Evolutionary conservation across 805 yeast genomes (phyloP).

Genomic region (Starmerella sirachaensis): DNA sequence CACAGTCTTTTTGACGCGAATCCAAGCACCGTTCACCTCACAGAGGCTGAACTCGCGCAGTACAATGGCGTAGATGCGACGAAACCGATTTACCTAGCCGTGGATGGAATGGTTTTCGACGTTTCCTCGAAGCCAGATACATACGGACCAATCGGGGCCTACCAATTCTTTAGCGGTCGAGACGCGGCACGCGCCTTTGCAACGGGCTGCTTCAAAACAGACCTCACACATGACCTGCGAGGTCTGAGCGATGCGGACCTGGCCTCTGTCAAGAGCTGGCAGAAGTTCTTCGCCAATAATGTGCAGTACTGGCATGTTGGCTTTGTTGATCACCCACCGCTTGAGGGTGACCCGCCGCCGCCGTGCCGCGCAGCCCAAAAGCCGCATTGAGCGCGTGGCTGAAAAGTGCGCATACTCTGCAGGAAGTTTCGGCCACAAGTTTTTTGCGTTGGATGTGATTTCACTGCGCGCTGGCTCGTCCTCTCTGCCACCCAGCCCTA

Average conservation of each 20-base stretch:
- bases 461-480: no score
- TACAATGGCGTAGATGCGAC: conserved; percentile 40
- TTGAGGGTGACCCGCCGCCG: conserved; percentile 40
- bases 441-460: no score
- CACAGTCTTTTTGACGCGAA: conserved; percentile 23
- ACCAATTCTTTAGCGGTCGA: conserved; percentile 46
- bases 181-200: conserved; percentile 60
- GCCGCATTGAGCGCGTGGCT: no score
- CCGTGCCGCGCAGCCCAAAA: conserved; percentile 31
- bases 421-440: no score
- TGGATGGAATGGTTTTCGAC: conserved; percentile 53
- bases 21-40: conserved; percentile 26
- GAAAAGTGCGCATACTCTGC: no score
- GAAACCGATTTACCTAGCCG: conserved; percentile 46
- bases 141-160: conserved; percentile 51
- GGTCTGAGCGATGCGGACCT: conserved; percentile 41
- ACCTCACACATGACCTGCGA: conserved; percentile 54
- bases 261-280: conserved; percentile 41
- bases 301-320: conserved; percentile 55
- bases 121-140: conserved; percentile 40
- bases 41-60: conserved; percentile 37
- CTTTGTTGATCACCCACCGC: conserved; percentile 35
- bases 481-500: no score
- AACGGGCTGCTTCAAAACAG: conserved; percentile 56
- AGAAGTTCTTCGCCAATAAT: conserved; percentile 36